phyloP scores from a whole-genome alignment of 192 early-diverging fungal genomes.

The Coemansia sp. region DNA sequence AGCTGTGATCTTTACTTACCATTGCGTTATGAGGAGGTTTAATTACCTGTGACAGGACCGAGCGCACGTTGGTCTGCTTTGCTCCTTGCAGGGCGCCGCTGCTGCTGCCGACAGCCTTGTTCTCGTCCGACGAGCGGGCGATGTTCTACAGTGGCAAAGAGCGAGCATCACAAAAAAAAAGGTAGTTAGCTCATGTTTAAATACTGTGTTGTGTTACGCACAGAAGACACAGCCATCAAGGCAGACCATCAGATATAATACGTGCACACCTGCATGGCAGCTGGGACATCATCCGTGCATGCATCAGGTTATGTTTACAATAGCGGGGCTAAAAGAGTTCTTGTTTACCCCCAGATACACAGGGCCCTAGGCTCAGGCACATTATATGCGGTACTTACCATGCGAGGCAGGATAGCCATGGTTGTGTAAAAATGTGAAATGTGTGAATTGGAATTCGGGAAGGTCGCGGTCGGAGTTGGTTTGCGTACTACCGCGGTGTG shows the following conservation, averaged over 20 bases:
- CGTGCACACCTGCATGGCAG: not conserved
- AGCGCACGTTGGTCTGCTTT: constrained; percentile 1
- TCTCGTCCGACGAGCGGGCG: not conserved
- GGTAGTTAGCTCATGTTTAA: not conserved
- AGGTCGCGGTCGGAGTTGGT: too few species aligned
- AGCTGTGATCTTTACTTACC: not conserved
- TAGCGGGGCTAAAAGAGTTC: not conserved
- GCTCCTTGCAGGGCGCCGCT: not conserved
- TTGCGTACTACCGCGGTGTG: not conserved
- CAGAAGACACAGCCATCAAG: not conserved
- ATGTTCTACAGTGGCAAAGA: not conserved
- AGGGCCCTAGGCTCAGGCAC: not conserved
- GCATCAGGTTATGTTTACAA: not conserved
- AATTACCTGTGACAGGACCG: not conserved
- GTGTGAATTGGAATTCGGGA: not conserved
- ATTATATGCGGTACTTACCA: not conserved
- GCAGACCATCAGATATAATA: not conserved
- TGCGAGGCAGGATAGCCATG: not conserved
- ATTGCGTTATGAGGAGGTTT: not conserved
- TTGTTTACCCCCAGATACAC: not conserved
- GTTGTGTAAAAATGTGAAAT: not conserved
- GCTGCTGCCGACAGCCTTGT: not conserved
- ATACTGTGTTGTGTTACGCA: not conserved
- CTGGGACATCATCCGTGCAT: not conserved
- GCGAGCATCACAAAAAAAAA: not conserved